Evolutionary conservation across 2,329 filamentous ascomycete genomes (phyloP), one percentile per base, ranked within the genome.

Genomic region (Microcera coccophila): DNA sequence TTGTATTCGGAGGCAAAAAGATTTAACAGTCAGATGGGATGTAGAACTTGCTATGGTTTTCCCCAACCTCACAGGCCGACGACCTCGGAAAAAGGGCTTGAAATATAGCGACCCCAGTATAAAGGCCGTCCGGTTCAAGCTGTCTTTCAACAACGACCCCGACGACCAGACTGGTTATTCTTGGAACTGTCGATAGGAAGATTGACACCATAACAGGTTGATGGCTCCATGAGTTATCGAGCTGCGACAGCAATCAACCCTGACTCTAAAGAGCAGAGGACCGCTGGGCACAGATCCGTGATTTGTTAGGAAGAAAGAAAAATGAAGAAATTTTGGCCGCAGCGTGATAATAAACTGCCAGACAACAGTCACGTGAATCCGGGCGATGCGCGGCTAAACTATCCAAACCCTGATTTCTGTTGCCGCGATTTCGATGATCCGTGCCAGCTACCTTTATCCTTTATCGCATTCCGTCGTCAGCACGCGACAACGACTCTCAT

Each of bases 151-250:
- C 65, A 69, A 78, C 82, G 82, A 87, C 75, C 80, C 79, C 76
- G 78, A 79, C 76, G 75, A 71, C 72, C 68, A 68, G 72, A 73
- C 74, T 70, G 68, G 72, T 93, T 79, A 62, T 68, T 95, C 84
- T 94, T 68, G 87, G 84, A 93, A 83, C 87, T 93, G 90, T 95
- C 88, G 86, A 90, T 87, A 82, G 85, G 86, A 90, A 74, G 70
- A 88, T 85, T 82, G 78, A 86, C 84, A 90, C 81, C 86, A 89
- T 82, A 69, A 61, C 64, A 68, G 65, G 65, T 67, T 69, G 79
- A 82, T 87, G 85, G 82, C 84, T 90, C 86, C 86, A 83, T 88
- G 64, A 62, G 72, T 78, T 81, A 88, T 87, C 86, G 87, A 91
- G 81, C 82, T 91, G 87, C 81, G n/a, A 63, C 80, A 86, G 78